Evolutionary conservation across 352 stramenopile genomes (phyloP).

Genomic region (Phytophthora meadii): DNA sequence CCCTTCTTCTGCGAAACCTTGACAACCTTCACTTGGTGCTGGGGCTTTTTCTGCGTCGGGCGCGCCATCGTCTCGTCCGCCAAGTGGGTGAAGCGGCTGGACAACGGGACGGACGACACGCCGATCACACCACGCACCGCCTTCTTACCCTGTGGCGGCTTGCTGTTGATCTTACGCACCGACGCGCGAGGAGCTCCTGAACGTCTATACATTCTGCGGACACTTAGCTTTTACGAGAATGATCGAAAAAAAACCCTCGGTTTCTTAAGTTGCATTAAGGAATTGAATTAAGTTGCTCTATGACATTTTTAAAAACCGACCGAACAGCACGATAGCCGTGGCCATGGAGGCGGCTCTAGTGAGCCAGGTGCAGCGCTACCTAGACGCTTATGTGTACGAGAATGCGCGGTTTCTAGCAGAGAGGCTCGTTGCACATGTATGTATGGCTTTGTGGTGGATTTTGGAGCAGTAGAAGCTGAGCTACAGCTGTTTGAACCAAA

Average conservation of each 20-base stretch:
- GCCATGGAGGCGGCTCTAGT: slow-evolving; percentile 57
- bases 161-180: slow-evolving; percentile 63
- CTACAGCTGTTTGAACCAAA: slow-evolving; percentile 7
- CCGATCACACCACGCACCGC: slow-evolving; percentile 53
- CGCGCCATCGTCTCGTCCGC: slow-evolving; percentile 49
- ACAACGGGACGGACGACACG: slow-evolving; percentile 72
- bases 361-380: slow-evolving; percentile 56
- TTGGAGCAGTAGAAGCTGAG: slow-evolving; percentile 17
- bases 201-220: slow-evolving; percentile 38
- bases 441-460: slow-evolving; percentile 11
- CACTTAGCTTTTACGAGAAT: too few relatives aligned
- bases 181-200: slow-evolving; percentile 49
- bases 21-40: slow-evolving; percentile 51
- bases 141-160: slow-evolving; percentile 54
- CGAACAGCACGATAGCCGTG: slow-evolving; percentile 14
- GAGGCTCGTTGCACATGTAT: slow-evolving; percentile 80
- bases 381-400: slow-evolving; percentile 62
- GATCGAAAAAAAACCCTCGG: not conserved
- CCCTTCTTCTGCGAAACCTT: slow-evolving; percentile 41
- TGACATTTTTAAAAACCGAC: slow-evolving; percentile 21
- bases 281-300: not conserved
- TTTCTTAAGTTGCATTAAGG: slow-evolving; percentile 7
- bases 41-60: slow-evolving; percentile 26
- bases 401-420: slow-evolving; percentile 87
- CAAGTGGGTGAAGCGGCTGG: slow-evolving; percentile 77